Percentiles rank a stretch among this genome's conserved stretches.
These are phyloP conservation scores for Moesziomyces aphidis DNA, from an alignment of 1,284 basidiomycete species.

Conservation along the genomic window DNA sequence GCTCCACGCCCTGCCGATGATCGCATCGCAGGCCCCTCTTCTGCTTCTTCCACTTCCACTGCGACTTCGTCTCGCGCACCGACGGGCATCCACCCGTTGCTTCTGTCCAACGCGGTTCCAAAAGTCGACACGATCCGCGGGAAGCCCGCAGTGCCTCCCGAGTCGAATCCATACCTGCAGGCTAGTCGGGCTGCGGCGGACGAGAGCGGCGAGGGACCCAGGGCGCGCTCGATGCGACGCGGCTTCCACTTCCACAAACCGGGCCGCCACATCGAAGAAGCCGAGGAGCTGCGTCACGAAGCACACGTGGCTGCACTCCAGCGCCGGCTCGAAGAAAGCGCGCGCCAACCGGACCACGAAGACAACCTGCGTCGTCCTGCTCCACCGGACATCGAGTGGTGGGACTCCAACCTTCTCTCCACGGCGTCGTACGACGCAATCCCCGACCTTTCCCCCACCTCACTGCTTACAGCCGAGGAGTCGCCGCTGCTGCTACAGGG, in stretches of 20 bases:
- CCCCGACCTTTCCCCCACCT: slow-evolving; percentile 69
- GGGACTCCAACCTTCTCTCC: slow-evolving; percentile 90
- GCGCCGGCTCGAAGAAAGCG: slow-evolving; percentile 89
- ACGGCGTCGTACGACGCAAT: slow-evolving; percentile 81
- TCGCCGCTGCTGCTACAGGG: slow-evolving; percentile 32
- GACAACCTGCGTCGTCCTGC: slow-evolving; percentile 81
- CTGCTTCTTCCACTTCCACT: neutral
- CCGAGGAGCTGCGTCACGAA: slow-evolving; percentile 65
- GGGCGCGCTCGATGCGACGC: slow-evolving; percentile 54
- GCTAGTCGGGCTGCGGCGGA: slow-evolving; percentile 17
- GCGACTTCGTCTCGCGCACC: slow-evolving; percentile 27
- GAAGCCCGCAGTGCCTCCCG: neutral
- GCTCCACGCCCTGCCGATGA: neutral
- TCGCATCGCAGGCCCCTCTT: neutral
- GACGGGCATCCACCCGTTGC: slow-evolving; percentile 59
- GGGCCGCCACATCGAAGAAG: slow-evolving; percentile 59
- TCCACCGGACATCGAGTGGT: slow-evolving; percentile 95
- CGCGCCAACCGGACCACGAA: slow-evolving; percentile 88
- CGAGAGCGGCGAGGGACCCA: slow-evolving; percentile 28
- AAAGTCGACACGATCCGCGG: no score
- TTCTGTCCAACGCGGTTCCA: slow-evolving; percentile 24
- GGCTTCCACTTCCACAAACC: slow-evolving; percentile 62
- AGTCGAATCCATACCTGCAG: slow-evolving; percentile 59
- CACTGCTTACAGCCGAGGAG: slow-evolving; percentile 54
- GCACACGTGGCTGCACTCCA: slow-evolving; percentile 89